A percentile compares a stretch with the other conserved stretches of the same genome.
phyloP scores from a whole-genome alignment of 2,329 filamentous ascomycete genomes.

The Aspergillus alliaceus region DNA sequence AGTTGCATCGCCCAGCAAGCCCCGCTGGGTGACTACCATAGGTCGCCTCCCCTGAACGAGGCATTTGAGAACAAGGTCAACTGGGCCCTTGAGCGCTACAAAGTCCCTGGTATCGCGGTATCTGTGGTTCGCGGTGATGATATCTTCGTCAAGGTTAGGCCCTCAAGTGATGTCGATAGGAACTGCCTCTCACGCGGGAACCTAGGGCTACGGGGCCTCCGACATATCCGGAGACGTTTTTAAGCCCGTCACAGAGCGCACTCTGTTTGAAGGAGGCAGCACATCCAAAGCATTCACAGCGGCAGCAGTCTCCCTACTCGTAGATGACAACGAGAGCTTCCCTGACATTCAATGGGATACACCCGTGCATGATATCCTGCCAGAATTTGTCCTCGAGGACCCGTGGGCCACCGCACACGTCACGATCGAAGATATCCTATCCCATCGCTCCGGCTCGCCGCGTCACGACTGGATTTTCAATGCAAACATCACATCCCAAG shows the following conservation, averaged over 20 bases:
- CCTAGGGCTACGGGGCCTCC: background rate
- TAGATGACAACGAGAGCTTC: slow-evolving; percentile 34
- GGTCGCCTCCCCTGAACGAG: background rate
- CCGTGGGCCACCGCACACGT: slow-evolving; percentile 49
- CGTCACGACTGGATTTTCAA: background rate
- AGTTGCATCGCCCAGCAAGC: background rate
- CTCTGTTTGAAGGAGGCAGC: slow-evolving; percentile 26
- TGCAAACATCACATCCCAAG: background rate
- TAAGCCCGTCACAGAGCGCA: slow-evolving; percentile 17
- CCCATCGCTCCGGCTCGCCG: slow-evolving; percentile 54
- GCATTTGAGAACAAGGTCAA: background rate
- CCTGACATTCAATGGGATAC: slow-evolving; percentile 49
- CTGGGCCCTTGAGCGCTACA: background rate
- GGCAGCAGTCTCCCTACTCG: slow-evolving; percentile 40
- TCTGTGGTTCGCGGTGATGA: background rate
- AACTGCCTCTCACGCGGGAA: background rate
- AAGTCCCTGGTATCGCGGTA: background rate
- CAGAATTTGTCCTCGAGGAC: slow-evolving; percentile 54
- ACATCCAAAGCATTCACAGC: slow-evolving; percentile 27
- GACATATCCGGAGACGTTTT: background rate
- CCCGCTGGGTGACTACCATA: background rate
- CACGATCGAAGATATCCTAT: slow-evolving; percentile 56
- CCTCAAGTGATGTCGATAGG: too few species aligned
- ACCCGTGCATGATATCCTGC: slow-evolving; percentile 48
- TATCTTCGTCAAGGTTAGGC: background rate